A percentile compares a stretch with the other conserved stretches of the same genome.
Conservation (phyloP, 2,329 filamentous ascomycete genomes). For the Aspergillus terreus region DNA sequence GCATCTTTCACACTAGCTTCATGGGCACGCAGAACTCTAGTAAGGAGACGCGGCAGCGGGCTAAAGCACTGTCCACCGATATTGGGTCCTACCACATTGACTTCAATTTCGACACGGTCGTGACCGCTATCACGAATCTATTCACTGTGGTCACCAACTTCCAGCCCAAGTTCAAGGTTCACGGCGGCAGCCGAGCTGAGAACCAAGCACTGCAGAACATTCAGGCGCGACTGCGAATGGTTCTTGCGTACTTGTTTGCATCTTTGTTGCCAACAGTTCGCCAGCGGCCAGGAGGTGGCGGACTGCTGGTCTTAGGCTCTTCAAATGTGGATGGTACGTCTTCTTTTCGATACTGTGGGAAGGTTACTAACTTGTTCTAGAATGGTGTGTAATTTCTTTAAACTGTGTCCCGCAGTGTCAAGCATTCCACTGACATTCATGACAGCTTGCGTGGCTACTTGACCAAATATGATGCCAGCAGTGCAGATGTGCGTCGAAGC, state of each 20-base stretch:
- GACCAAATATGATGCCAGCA: conserved; percentile 66
- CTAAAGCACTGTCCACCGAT: conserved; percentile 54
- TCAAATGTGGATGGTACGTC: conserved; percentile 57
- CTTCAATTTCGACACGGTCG: conserved; percentile 68
- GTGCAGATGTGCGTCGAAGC: conserved; percentile 48
- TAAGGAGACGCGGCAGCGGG: conserved; percentile 63
- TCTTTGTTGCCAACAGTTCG: conserved; percentile 61
- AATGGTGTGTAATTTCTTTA: conserved; percentile 21
- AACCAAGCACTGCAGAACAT: conserved; percentile 65
- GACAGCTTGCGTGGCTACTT: conserved; percentile 49
- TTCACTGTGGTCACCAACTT: conserved; percentile 59
- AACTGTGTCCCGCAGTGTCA: neutral
- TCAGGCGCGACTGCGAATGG: conserved; percentile 64
- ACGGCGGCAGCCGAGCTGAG: conserved; percentile 60
- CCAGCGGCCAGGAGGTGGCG: conserved; percentile 53
- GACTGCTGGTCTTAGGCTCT: conserved; percentile 62
- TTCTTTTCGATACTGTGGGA: neutral
- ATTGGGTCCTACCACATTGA: conserved; percentile 72
- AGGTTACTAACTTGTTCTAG: conserved; percentile 14
- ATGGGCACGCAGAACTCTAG: conserved; percentile 69
- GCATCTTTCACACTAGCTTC: conserved; percentile 62
- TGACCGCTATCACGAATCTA: conserved; percentile 58
- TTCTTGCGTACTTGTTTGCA: conserved; percentile 61
- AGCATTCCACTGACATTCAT: conserved; percentile 33
- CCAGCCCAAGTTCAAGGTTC: conserved; percentile 58